Evolutionary conservation across 345 rosid species (phyloP), one percentile per base, ranked within the genome.

Genomic region (Gossypium arboreum): DNA sequence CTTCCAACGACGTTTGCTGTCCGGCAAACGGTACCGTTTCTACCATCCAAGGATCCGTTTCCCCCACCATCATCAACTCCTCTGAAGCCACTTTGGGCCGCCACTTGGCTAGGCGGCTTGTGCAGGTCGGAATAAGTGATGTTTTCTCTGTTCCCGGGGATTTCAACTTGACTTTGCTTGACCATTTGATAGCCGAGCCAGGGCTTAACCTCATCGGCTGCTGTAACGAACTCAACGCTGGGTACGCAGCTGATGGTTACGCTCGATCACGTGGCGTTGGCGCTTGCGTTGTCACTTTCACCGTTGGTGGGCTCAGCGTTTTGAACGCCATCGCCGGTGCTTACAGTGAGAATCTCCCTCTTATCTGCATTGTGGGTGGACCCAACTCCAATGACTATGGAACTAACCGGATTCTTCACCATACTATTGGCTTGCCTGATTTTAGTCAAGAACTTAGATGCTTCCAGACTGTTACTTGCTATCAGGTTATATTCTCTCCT

Each of bases 301-400:
- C 92, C 5, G 97, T 91, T 20, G 97, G 97, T 15, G 97, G 97
- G 17, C 90, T 91, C 7, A 91, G 97, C 25, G 87, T 89, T 11
- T 48, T 91, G 29, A 91, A 91, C 76, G 94, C 94, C 0, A 89
- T 91, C 12, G 94, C 97, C 41, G 97, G 98, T 18, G 94, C 97
- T 6, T 88, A 87, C 70, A 89, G 94, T 71, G 97, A 91, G 82
- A 89, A 91, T 78, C 83, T 93, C 27, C 98, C 97, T 1, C 78
- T 91, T 6, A 85, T 89, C 3, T 93, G 98, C 74, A 85, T 93
- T 43, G 98, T 87, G 13, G 98, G 98, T 12, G 98, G 98, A 43
- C 94, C 94, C 3, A 91, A 91, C 81, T 86, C 94, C 9, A 93
- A 93, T 61, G 98, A 93, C 68, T 91, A 85, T 67, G 98, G 98